phyloP scores from a whole-genome alignment of 2,329 filamentous ascomycete genomes.

The Xenoacremonium recifei region DNA sequence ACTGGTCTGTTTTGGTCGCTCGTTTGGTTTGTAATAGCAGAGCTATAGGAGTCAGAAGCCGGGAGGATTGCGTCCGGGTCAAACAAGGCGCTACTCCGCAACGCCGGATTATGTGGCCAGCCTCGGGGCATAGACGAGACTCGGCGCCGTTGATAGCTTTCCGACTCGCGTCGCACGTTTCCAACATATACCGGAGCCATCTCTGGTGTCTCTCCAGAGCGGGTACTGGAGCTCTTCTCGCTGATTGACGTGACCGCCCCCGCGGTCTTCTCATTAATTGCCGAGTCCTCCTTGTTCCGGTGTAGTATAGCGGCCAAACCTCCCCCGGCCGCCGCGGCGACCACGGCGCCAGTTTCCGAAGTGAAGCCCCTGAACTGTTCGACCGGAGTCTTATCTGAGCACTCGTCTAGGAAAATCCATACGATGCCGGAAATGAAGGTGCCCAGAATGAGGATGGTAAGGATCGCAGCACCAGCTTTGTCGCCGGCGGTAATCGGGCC shows the following conservation, averaged over 20 bases:
- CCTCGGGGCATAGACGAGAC: conserved; percentile 36
- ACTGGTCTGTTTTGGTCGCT: conserved; percentile 1
- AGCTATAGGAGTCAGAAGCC: conserved; percentile 8
- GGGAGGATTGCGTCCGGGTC: conserved; percentile 18
- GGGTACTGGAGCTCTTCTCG: conserved; percentile 19
- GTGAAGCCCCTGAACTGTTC: conserved; percentile 31
- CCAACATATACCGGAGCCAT: conserved; percentile 15
- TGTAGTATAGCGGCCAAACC: conserved; percentile 18
- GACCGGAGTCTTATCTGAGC: conserved; percentile 29
- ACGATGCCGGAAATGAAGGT: conserved; percentile 51
- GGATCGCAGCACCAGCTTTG: conserved; percentile 64
- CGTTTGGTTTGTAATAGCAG: background rate
- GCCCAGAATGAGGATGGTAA: conserved; percentile 57
- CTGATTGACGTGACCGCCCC: conserved; percentile 10
- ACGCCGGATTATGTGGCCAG: conserved; percentile 33
- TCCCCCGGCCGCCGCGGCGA: conserved; percentile 22
- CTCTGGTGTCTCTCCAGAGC: conserved; percentile 13
- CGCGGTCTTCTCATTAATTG: conserved; percentile 21
- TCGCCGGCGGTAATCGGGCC: conserved; percentile 53
- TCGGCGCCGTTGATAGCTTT: conserved; percentile 19
- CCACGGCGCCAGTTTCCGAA: conserved; percentile 14
- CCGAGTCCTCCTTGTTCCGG: conserved; percentile 13
- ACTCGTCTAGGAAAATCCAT: conserved; percentile 51
- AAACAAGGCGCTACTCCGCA: conserved; percentile 21
- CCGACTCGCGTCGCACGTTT: conserved; percentile 17